Evolutionary conservation across 164 flowering plant species (phyloP).

Genomic region (Umbilicus rupestris): DNA sequence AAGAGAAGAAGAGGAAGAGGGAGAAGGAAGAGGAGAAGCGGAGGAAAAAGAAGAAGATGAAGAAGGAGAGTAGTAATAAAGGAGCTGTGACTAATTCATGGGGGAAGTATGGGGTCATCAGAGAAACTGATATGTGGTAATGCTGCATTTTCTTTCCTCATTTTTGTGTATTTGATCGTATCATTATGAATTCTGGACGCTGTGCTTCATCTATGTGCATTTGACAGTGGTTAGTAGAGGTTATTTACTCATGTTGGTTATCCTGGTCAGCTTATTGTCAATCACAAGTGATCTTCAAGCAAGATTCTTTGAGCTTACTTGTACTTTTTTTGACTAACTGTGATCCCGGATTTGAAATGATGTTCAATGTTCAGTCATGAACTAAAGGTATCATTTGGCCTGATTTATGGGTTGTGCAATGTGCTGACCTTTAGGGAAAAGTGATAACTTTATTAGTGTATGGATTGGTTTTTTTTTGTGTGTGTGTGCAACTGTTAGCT

Average conservation of each 20-base stretch:
- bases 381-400: neutral
- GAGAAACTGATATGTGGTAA: slow-evolving; percentile 96
- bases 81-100: slow-evolving; percentile 84
- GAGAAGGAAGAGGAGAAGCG: slow-evolving; percentile 16
- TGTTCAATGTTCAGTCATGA: neutral
- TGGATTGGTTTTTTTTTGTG: neutral
- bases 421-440: neutral
- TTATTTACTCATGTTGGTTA: neutral
- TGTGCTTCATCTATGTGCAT: neutral
- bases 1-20: slow-evolving; percentile 13
- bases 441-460: no score
- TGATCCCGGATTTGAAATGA: neutral
- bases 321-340: neutral
- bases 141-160: neutral
- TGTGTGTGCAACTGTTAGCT: neutral
- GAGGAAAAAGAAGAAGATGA: slow-evolving; percentile 36
- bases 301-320: no score
- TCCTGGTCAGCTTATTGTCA: no score
- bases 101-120: slow-evolving; percentile 85
- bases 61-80: slow-evolving; percentile 41
- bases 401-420: neutral
- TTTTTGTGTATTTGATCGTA: neutral
- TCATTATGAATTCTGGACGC: neutral
- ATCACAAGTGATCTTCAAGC: no score
- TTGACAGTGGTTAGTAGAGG: neutral